A percentile compares a stretch with the other conserved stretches of the same genome.
phyloP scores from a whole-genome alignment of 495 filamentous ascomycete species.

The Emericellopsis terricola region DNA sequence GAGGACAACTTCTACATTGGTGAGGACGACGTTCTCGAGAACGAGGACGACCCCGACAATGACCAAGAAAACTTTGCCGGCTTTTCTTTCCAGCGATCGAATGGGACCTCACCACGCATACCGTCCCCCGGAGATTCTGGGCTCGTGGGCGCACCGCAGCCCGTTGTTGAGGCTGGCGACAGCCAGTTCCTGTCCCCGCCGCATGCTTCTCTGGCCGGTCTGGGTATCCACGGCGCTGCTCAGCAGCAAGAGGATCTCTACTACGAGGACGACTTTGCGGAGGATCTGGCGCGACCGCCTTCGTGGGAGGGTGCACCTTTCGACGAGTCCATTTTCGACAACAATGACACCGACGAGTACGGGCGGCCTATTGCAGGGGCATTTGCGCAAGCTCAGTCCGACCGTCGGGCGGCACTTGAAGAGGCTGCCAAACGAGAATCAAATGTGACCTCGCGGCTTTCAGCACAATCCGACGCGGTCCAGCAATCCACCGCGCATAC shows the following conservation, averaged over 20 bases:
- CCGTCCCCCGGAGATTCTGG: slow-evolving; percentile 9
- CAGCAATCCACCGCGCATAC: slow-evolving; percentile 20
- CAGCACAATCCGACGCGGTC: slow-evolving; percentile 19
- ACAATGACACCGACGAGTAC: slow-evolving; percentile 37
- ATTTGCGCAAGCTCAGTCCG: slow-evolving; percentile 24
- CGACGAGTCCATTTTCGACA: slow-evolving; percentile 67
- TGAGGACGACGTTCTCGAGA: slow-evolving; percentile 20
- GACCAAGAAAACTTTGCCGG: slow-evolving; percentile 35
- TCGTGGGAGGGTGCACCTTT: slow-evolving; percentile 33
- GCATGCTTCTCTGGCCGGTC: slow-evolving; percentile 5
- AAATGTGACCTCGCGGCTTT: slow-evolving; percentile 16
- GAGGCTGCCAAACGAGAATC: slow-evolving; percentile 18
- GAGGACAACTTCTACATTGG: slow-evolving; percentile 54
- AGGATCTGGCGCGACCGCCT: slow-evolving; percentile 9
- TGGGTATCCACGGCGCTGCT: slow-evolving; percentile 15
- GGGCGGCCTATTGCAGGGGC: slow-evolving; percentile 32
- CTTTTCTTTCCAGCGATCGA: slow-evolving; percentile 32
- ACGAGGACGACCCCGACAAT: slow-evolving; percentile 20
- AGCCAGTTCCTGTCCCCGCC: background rate
- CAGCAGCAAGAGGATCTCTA: slow-evolving; percentile 47
- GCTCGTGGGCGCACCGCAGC: slow-evolving; percentile 1
- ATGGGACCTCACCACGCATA: slow-evolving; percentile 25
- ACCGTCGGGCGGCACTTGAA: slow-evolving; percentile 9
- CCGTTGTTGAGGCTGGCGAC: slow-evolving; percentile 1
- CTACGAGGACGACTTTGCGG: slow-evolving; percentile 39